These are phyloP conservation scores for Clonostachys byssicola DNA, from an alignment of 2,329 filamentous ascomycete genomes.

Conservation along the genomic window DNA sequence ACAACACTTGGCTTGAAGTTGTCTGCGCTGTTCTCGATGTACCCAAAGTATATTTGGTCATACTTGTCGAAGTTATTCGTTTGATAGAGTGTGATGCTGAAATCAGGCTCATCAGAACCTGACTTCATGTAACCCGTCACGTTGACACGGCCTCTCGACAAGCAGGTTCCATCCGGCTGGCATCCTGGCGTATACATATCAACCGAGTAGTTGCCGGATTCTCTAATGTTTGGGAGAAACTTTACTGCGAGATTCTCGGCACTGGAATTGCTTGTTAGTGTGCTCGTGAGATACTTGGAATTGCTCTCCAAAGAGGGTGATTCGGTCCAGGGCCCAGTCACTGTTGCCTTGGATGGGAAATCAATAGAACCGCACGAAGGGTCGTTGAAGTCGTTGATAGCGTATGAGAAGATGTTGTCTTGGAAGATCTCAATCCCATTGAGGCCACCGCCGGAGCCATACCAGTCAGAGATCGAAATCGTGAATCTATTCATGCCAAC, in stretches of 20 bases:
- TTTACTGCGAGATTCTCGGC: constrained; percentile 64
- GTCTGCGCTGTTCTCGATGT: constrained; percentile 69
- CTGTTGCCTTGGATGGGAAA: constrained; percentile 58
- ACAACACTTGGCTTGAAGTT: constrained; percentile 80
- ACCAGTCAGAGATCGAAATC: constrained; percentile 83
- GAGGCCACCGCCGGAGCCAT: constrained; percentile 79
- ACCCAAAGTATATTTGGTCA: constrained; percentile 84
- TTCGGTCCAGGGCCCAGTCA: constrained; percentile 70
- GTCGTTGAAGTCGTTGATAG: constrained; percentile 84
- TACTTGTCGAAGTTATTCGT: constrained; percentile 98
- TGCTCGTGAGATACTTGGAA: constrained; percentile 72
- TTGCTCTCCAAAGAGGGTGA: constrained; percentile 65
- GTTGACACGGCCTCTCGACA: constrained; percentile 73
- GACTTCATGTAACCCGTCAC: constrained; percentile 69
- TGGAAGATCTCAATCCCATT: constrained; percentile 84
- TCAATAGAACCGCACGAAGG: constrained; percentile 68
- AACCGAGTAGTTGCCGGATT: constrained; percentile 89
- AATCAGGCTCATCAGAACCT: constrained; percentile 36
- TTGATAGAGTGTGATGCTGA: constrained; percentile 69
- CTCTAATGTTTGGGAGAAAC: constrained; percentile 78
- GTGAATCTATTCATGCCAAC: constrained; percentile 87
- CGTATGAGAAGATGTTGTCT: constrained; percentile 81
- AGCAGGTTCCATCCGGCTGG: constrained; percentile 71
- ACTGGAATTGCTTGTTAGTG: constrained; percentile 51
- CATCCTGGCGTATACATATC: constrained; percentile 93